Evolutionary conservation across 495 filamentous ascomycete species (phyloP).

Genomic region (Aspergillus cavernicola): DNA sequence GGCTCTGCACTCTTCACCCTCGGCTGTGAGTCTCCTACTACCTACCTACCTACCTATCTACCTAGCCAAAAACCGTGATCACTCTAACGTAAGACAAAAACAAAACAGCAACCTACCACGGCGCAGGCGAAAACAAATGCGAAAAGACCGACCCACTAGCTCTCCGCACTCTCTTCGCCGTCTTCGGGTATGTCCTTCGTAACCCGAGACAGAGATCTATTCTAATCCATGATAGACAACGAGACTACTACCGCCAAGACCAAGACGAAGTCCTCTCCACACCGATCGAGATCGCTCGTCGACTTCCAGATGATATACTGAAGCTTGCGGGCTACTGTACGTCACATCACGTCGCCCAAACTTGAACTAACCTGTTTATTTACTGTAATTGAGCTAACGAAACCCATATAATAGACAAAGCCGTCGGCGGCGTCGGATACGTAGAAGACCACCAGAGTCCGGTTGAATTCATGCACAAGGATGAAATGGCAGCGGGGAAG

Average conservation of each 20-base stretch:
- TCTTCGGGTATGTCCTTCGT: slow-evolving; percentile 9
- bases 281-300: background rate
- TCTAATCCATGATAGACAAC: background rate
- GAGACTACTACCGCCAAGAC: slow-evolving; percentile 5
- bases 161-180: background rate
- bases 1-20: slow-evolving; percentile 1
- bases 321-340: slow-evolving; percentile 2
- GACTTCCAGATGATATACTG: background rate
- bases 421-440: slow-evolving; percentile 1
- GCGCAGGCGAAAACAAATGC: slow-evolving; percentile 3
- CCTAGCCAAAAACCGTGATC: too few relatives aligned
- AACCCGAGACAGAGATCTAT: too few relatives aligned
- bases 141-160: background rate
- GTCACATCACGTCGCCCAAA: background rate
- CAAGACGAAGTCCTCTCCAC: slow-evolving; percentile 2
- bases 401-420: slow-evolving; percentile 2
- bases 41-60: too few relatives aligned
- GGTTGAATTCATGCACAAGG: background rate
- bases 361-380: too few relatives aligned
- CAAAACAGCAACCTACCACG: slow-evolving; percentile 1
- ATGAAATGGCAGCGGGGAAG: background rate
- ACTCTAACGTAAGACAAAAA: too few relatives aligned
- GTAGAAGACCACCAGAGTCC: slow-evolving; percentile 5
- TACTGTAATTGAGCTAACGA: too few relatives aligned
- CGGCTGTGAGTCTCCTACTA: background rate